Percentiles rank a stretch among this genome's conserved stretches.
phyloP scores from a whole-genome alignment of 2,329 filamentous ascomycete genomes.

The Byssothecium circinans region DNA sequence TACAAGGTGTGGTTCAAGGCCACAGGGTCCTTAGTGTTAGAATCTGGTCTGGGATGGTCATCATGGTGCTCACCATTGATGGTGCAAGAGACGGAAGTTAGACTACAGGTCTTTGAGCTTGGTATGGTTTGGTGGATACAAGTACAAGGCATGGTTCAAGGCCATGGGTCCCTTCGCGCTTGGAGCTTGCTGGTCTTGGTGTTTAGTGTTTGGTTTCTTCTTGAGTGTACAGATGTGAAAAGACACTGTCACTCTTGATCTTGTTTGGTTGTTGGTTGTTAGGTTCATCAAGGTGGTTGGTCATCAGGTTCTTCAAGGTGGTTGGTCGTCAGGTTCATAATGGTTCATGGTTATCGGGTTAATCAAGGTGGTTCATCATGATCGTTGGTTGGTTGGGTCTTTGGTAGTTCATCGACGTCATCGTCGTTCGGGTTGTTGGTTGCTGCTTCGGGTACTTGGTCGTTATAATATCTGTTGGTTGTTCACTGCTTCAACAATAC shows the following conservation, averaged over 20 bases:
- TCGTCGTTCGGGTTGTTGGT: too few species aligned
- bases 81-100: not conserved
- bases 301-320: too few species aligned
- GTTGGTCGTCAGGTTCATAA: too few species aligned
- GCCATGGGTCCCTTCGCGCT: conserved; percentile 8
- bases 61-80: not conserved
- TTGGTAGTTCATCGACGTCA: too few species aligned
- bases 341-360: too few species aligned
- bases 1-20: conserved; percentile 13
- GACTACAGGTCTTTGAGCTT: not conserved
- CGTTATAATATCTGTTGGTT: too few species aligned
- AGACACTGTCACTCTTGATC: not conserved
- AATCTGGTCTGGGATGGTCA: not conserved
- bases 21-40: conserved; percentile 6
- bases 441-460: too few species aligned
- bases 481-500: too few species aligned
- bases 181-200: conserved; percentile 1
- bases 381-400: too few species aligned
- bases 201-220: not conserved
- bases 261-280: not conserved
- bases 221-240: too few species aligned
- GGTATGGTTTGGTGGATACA: not conserved
- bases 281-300: not conserved
- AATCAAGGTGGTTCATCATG: too few species aligned
- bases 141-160: conserved; percentile 13